Conservation (phyloP, 1,284 basidiomycete species). For the Leccinum griseonigrum region DNA sequence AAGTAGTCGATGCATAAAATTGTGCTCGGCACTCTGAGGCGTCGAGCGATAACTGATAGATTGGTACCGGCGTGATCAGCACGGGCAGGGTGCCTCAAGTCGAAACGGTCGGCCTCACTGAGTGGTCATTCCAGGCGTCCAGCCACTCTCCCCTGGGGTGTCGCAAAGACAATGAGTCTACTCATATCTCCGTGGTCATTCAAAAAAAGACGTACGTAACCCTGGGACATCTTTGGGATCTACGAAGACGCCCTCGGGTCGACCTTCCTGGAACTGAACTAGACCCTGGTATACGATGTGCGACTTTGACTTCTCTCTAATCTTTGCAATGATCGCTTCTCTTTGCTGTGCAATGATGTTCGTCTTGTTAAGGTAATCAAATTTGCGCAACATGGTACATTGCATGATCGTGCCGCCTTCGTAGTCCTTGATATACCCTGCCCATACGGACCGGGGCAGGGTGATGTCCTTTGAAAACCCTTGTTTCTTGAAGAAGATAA, state of each 20-base stretch:
- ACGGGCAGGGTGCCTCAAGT: not conserved
- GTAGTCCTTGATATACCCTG: constrained; percentile 99
- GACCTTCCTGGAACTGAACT: constrained; percentile 69
- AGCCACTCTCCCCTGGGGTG: constrained; percentile 79
- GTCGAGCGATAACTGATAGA: constrained; percentile 39
- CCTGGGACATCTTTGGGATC: constrained; percentile 83
- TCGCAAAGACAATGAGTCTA: constrained; percentile 9
- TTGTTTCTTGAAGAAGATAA: constrained; percentile 99
- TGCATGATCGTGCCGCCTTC: constrained; percentile 99
- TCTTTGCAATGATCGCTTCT: constrained; percentile 87
- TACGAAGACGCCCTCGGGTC: constrained; percentile 45
- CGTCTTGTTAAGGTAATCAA: constrained; percentile 86
- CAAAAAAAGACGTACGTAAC: constrained; percentile 53
- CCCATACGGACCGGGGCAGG: constrained; percentile 89
- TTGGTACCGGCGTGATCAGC: constrained; percentile 1
- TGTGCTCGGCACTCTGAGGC: constrained; percentile 56
- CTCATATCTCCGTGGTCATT: not conserved
- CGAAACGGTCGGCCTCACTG: constrained; percentile 47
- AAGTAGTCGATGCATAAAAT: constrained; percentile 80
- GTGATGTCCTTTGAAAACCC: constrained; percentile 98
- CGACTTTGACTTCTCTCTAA: constrained; percentile 83
- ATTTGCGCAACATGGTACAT: constrained; percentile 89
- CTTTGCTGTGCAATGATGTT: constrained; percentile 82
- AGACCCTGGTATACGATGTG: constrained; percentile 87
- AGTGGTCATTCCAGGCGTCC: constrained; percentile 86